Conservation (phyloP, 2,329 filamentous ascomycete genomes). For the Claviceps maximensis region DNA sequence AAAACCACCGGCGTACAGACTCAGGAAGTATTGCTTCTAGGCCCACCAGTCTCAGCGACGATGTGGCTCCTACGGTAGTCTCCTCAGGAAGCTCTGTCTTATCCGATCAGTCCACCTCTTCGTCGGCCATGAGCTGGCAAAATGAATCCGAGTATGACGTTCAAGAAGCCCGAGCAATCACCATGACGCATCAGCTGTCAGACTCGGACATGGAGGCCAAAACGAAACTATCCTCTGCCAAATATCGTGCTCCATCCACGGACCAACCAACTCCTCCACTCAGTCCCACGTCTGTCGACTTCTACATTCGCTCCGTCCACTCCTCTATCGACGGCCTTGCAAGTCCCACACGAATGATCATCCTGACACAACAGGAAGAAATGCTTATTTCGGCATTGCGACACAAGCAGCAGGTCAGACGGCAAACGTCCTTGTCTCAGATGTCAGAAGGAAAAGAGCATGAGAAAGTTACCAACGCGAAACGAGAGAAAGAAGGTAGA, state of each 20-base stretch:
- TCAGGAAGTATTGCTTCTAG: conserved; percentile 9
- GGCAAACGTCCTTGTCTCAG: conserved; percentile 31
- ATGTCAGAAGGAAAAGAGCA: conserved; percentile 22
- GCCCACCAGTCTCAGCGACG: conserved; percentile 14
- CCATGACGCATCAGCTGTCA: conserved; percentile 17
- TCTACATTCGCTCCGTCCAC: conserved; percentile 27
- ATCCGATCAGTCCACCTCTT: conserved; percentile 26
- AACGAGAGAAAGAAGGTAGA: neutral
- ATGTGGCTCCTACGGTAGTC: conserved; percentile 13
- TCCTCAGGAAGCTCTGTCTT: conserved; percentile 18
- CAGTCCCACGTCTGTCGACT: conserved; percentile 39
- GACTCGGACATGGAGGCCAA: conserved; percentile 9
- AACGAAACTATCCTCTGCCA: neutral
- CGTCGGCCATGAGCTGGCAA: conserved; percentile 21
- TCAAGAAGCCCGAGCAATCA: conserved; percentile 27
- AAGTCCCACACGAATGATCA: conserved; percentile 34
- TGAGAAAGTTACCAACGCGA: neutral
- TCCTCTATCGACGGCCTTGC: conserved; percentile 23
- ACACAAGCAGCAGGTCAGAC: conserved; percentile 42
- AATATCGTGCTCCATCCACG: conserved; percentile 12
- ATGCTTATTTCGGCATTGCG: conserved; percentile 44
- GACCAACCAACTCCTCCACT: conserved; percentile 36
- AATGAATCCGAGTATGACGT: conserved; percentile 18
- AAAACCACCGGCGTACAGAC: conserved; percentile 4
- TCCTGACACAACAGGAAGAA: conserved; percentile 44